Conservation (phyloP, 768 basidiomycete genomes). For the Psilocybe sp. region DNA sequence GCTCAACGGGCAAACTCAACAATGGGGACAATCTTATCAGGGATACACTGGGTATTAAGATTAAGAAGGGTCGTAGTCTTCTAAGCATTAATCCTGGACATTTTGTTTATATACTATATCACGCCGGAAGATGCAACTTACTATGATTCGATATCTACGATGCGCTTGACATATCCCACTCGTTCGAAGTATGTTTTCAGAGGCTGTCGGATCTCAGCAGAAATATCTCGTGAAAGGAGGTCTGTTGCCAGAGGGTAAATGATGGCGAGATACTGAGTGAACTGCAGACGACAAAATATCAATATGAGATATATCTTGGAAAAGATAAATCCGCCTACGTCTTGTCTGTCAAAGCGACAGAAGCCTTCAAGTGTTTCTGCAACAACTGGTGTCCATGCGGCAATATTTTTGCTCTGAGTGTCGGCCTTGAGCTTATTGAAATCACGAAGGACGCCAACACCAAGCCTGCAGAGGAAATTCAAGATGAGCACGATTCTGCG, state of each 20-base stretch:
- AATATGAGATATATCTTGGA: slow-evolving; percentile 1
- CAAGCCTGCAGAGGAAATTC: slow-evolving; percentile 52
- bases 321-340: slow-evolving; percentile 51
- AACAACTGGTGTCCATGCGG: slow-evolving; percentile 99
- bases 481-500: slow-evolving; percentile 7
- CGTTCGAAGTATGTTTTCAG: slow-evolving; percentile 78
- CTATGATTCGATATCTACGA: slow-evolving; percentile 58
- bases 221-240: slow-evolving; percentile 76
- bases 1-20: slow-evolving; percentile 23
- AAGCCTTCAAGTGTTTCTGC: slow-evolving; percentile 91
- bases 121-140: slow-evolving; percentile 15
- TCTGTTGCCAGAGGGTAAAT: slow-evolving; percentile 91
- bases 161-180: slow-evolving; percentile 72
- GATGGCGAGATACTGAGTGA: slow-evolving; percentile 80
- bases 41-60: slow-evolving; percentile 37
- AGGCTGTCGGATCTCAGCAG: slow-evolving; percentile 78
- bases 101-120: slow-evolving; percentile 17
- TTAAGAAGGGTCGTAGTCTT: slow-evolving; percentile 9
- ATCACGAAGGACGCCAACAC: slow-evolving; percentile 84
- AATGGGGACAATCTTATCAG: slow-evolving; percentile 55
- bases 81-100: slow-evolving; percentile 32
- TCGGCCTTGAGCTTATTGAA: slow-evolving; percentile 88
- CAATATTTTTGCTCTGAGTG: slow-evolving; percentile 91
- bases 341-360: slow-evolving; percentile 84
- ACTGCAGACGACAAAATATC: slow-evolving; percentile 46